Evolutionary conservation across 2,329 filamentous ascomycete species (phyloP).

Genomic region (Stromatinia cepivora): DNA sequence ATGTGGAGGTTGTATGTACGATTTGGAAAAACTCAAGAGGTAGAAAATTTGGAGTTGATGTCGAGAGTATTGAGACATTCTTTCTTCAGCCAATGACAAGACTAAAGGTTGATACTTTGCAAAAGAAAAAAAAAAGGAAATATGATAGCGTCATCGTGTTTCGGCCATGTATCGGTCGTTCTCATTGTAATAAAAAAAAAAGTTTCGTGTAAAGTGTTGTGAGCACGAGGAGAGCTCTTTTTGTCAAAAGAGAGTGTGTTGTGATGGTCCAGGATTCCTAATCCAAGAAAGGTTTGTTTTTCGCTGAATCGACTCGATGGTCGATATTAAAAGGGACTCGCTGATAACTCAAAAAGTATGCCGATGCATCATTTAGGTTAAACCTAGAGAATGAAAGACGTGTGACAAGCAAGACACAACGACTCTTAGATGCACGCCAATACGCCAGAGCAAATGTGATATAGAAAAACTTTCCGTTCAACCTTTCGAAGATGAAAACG

Average conservation of each 20-base stretch:
- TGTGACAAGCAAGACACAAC: background rate
- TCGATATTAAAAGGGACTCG: constrained; percentile 26
- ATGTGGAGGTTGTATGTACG: constrained; percentile 11
- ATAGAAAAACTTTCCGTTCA: constrained; percentile 28
- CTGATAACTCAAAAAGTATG: constrained; percentile 37
- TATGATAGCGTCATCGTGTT: constrained; percentile 13
- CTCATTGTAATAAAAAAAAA: constrained; percentile 14
- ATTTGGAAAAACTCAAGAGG: background rate
- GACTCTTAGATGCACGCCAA: constrained; percentile 33
- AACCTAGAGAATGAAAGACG: constrained; percentile 1
- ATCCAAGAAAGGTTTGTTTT: constrained; percentile 37
- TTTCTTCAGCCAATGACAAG: constrained; percentile 4
- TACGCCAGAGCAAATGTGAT: constrained; percentile 35
- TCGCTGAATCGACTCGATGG: constrained; percentile 28
- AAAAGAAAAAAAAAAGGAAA: constrained; percentile 18
- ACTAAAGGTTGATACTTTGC: constrained; percentile 4
- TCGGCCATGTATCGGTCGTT: constrained; percentile 4
- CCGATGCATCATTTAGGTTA: constrained; percentile 31
- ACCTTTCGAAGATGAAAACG: constrained; percentile 20
- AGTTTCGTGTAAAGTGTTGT: constrained; percentile 28
- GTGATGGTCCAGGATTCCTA: constrained; percentile 38
- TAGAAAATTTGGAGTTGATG: constrained; percentile 12
- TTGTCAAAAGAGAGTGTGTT: constrained; percentile 30
- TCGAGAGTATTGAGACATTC: constrained; percentile 4
- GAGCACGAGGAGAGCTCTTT: constrained; percentile 22